Conservation (phyloP, 2,329 filamentous ascomycete genomes). For the Nemania sp. region DNA sequence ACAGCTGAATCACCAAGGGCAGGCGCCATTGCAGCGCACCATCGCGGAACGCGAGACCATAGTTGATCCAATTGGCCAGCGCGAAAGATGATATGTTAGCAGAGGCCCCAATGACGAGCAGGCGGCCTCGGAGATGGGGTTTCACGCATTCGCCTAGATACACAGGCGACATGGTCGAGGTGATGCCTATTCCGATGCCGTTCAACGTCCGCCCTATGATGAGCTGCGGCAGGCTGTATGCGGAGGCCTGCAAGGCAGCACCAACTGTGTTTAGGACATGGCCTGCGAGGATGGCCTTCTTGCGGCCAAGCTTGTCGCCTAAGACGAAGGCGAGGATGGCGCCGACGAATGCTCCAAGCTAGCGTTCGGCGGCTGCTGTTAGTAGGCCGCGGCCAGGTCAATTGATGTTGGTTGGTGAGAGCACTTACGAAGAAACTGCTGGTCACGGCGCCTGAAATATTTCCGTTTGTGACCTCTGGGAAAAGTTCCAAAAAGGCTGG, state of each 20-base stretch:
- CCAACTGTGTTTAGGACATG: slow-evolving; percentile 72
- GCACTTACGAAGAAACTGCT: slow-evolving; percentile 57
- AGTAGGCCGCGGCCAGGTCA: not conserved
- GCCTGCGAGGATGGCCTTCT: slow-evolving; percentile 72
- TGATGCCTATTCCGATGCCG: slow-evolving; percentile 49
- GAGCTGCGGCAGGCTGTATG: slow-evolving; percentile 48
- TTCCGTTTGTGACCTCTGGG: slow-evolving; percentile 54
- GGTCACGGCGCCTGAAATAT: slow-evolving; percentile 58
- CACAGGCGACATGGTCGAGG: slow-evolving; percentile 49
- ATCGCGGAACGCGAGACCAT: slow-evolving; percentile 52
- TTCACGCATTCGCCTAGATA: slow-evolving; percentile 48
- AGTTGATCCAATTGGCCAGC: slow-evolving; percentile 62
- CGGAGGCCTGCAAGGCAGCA: slow-evolving; percentile 65
- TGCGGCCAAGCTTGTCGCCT: slow-evolving; percentile 75
- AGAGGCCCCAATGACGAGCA: slow-evolving; percentile 48
- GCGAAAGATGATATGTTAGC: slow-evolving; percentile 56
- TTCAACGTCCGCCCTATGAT: slow-evolving; percentile 48
- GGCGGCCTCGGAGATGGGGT: slow-evolving; percentile 44
- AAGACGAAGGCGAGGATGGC: slow-evolving; percentile 71
- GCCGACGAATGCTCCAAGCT: slow-evolving; percentile 75
- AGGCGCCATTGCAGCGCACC: slow-evolving; percentile 54
- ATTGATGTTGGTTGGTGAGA: not conserved
- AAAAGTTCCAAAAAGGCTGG: slow-evolving; percentile 55
- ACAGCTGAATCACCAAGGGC: slow-evolving; percentile 53
- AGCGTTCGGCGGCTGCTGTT: slow-evolving; percentile 1